Percentiles rank a stretch among this genome's conserved stretches.
phyloP scores from a whole-genome alignment of 1,139 yeast species.

The Geotrichum siamense region DNA sequence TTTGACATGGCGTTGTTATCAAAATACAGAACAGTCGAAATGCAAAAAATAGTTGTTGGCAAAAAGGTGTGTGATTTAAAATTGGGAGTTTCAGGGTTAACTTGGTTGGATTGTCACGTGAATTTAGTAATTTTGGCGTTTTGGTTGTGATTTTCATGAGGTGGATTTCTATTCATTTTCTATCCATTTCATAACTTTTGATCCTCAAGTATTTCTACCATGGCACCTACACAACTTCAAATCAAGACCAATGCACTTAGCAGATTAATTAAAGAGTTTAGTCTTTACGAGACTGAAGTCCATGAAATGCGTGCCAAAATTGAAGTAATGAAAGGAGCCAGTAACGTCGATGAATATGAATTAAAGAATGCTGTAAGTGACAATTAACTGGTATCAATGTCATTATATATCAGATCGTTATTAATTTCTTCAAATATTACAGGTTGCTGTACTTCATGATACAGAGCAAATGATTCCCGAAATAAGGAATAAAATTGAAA shows the following conservation, averaged over 20 bases:
- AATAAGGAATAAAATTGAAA: slow-evolving; percentile 45
- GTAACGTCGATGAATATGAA: slow-evolving; percentile 56
- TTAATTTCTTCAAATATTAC: slow-evolving; percentile 19
- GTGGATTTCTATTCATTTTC: too few species aligned
- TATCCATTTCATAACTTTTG: too few species aligned
- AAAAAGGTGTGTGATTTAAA: too few species aligned
- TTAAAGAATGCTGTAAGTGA: slow-evolving; percentile 51
- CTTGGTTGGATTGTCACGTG: too few species aligned
- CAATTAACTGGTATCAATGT: too few species aligned
- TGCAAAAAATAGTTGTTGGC: too few species aligned
- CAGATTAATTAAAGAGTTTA: slow-evolving; percentile 67
- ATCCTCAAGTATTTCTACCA: too few species aligned
- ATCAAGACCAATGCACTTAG: slow-evolving; percentile 70
- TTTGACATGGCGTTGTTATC: too few species aligned
- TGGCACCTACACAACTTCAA: slow-evolving; percentile 73
- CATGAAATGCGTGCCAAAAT: slow-evolving; percentile 49
- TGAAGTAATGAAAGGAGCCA: slow-evolving; percentile 38
- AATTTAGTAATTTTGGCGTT: too few species aligned
- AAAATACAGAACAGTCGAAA: too few species aligned
- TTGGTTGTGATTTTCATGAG: too few species aligned
- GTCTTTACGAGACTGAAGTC: slow-evolving; percentile 56
- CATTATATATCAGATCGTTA: slow-evolving; percentile 4
- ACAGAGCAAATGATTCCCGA: slow-evolving; percentile 64
- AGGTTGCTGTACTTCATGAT: slow-evolving; percentile 56
- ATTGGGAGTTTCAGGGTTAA: too few species aligned